Evolutionary conservation across 495 filamentous ascomycete genomes (phyloP).

Genomic region (Neurospora sp.): DNA sequence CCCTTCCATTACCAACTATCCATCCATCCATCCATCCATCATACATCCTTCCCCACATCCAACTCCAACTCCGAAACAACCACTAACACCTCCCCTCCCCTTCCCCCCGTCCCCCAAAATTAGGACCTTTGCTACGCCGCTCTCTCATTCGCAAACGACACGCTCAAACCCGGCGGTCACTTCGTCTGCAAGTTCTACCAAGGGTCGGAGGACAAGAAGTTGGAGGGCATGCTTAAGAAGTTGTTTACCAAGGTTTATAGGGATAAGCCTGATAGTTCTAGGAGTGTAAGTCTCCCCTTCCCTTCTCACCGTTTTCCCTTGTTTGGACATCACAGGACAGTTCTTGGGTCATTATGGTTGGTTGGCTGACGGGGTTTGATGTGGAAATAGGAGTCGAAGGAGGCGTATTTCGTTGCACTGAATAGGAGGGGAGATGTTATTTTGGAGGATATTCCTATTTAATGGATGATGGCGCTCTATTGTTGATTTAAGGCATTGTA

Average conservation of each 20-base stretch:
- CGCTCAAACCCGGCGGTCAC: slow-evolving; percentile 69
- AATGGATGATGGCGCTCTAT: neutral
- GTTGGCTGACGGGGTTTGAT: neutral
- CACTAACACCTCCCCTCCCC: neutral
- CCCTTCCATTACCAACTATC: neutral
- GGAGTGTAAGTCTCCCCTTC: slow-evolving; percentile 51
- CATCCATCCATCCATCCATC: neutral
- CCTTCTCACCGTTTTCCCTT: neutral
- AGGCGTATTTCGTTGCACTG: slow-evolving; percentile 76
- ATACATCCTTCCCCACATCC: no score
- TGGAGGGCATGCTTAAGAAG: slow-evolving; percentile 60
- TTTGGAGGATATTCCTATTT: slow-evolving; percentile 9
- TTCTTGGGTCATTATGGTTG: neutral
- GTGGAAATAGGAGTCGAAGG: slow-evolving; percentile 67
- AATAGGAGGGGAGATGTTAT: slow-evolving; percentile 41
- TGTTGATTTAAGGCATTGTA: neutral
- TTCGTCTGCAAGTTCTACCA: slow-evolving; percentile 98
- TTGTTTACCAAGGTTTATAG: slow-evolving; percentile 70
- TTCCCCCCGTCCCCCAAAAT: neutral
- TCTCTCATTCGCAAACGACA: slow-evolving; percentile 70
- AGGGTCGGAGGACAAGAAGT: slow-evolving; percentile 66
- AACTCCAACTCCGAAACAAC: neutral
- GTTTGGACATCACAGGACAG: neutral
- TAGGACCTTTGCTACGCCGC: slow-evolving; percentile 87
- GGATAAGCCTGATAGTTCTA: slow-evolving; percentile 83